These are phyloP conservation scores for Xylaria digitata DNA, from an alignment of 2,329 filamentous ascomycete genomes.

Conservation along the genomic window DNA sequence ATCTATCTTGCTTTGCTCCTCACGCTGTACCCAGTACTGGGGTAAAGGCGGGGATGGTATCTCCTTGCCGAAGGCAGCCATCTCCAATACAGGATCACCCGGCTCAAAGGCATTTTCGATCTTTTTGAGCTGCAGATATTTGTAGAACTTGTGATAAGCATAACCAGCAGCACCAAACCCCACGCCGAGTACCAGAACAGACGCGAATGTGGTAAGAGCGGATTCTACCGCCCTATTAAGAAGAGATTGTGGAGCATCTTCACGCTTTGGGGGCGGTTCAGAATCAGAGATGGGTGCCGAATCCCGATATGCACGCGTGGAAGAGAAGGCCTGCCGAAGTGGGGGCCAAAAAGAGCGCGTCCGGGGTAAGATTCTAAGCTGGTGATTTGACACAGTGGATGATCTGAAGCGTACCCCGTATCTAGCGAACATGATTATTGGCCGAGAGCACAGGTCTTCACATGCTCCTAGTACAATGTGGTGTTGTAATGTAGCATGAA, in stretches of 20 bases:
- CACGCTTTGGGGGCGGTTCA: constrained; percentile 35
- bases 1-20: constrained; percentile 85
- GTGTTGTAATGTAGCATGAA: constrained; percentile 15
- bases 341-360: constrained; percentile 36
- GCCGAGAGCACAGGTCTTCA: constrained; percentile 13
- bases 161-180: constrained; percentile 76
- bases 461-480: constrained; percentile 9
- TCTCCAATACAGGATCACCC: constrained; percentile 87
- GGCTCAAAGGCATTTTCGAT: constrained; percentile 92
- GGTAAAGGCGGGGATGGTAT: constrained; percentile 58
- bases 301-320: constrained; percentile 21
- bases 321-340: constrained; percentile 34
- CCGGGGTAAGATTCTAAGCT: constrained; percentile 18
- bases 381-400: constrained; percentile 21
- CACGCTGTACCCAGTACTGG: constrained; percentile 83
- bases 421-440: constrained; percentile 33
- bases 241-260: constrained; percentile 50
- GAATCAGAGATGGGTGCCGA: constrained; percentile 21
- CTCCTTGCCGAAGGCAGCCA: constrained; percentile 75
- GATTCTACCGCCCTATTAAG: constrained; percentile 76
- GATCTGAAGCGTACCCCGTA: constrained; percentile 21
- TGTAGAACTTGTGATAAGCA: constrained; percentile 86
- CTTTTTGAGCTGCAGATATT: constrained; percentile 88
- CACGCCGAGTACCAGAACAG: constrained; percentile 75
- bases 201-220: constrained; percentile 80